These are phyloP conservation scores for Teratosphaeria nubilosa DNA, from an alignment of 2,329 filamentous ascomycete species.

Conservation along the genomic window DNA sequence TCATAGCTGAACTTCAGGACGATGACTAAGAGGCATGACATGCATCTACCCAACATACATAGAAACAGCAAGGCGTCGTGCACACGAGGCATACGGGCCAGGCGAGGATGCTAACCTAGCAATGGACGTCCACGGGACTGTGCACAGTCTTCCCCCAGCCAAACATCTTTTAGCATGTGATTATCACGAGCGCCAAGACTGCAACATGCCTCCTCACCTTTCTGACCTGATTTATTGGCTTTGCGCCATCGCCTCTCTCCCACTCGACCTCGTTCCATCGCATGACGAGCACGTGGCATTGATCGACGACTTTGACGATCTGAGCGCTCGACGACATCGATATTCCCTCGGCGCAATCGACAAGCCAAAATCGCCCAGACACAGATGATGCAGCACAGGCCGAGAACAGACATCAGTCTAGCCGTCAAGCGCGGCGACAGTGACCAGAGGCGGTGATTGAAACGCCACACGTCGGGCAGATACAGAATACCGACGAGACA, in stretches of 20 bases:
- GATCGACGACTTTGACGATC: too few species aligned
- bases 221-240: neutral
- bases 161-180: neutral
- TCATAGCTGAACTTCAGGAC: too few species aligned
- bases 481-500: neutral
- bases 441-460: neutral
- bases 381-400: neutral
- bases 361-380: neutral
- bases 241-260: neutral
- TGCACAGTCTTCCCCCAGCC: too few species aligned
- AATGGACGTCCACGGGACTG: too few species aligned
- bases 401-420: neutral
- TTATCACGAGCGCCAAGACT: neutral
- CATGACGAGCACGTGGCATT: neutral
- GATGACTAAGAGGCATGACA: too few species aligned
- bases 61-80: too few species aligned
- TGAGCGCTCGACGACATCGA: neutral
- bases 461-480: neutral
- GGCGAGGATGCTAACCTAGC: too few species aligned
- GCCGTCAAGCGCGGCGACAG: neutral
- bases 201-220: neutral
- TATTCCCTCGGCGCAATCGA: neutral
- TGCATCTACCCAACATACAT: too few species aligned
- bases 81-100: too few species aligned
- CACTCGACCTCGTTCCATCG: neutral